Evolutionary conservation across 1,284 basidiomycete species (phyloP).

Genomic region (Albatrellus sp.): DNA sequence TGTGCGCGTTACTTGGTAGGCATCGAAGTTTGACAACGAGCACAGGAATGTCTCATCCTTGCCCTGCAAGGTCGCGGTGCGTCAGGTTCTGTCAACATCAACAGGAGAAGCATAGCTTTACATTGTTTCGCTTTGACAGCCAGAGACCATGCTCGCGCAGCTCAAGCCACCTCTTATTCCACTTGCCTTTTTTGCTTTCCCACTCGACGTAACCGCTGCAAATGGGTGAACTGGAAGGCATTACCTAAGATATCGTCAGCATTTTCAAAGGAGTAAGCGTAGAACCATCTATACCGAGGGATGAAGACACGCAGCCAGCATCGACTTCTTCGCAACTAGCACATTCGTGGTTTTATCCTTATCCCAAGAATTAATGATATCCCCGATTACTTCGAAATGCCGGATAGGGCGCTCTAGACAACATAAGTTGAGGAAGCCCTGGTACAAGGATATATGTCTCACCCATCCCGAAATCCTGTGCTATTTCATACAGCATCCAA

Average conservation of each 20-base stretch:
- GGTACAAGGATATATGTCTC: slow-evolving; percentile 14
- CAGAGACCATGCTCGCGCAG: slow-evolving; percentile 76
- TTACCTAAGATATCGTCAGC: slow-evolving; percentile 28
- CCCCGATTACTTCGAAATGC: slow-evolving; percentile 65
- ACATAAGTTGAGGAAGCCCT: slow-evolving; percentile 2
- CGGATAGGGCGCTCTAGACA: slow-evolving; percentile 71
- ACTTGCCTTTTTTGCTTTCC: slow-evolving; percentile 83
- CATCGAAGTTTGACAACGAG: slow-evolving; percentile 76
- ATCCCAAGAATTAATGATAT: slow-evolving; percentile 76
- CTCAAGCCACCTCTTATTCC: slow-evolving; percentile 81
- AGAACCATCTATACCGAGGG: slow-evolving; percentile 34
- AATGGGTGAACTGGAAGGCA: slow-evolving; percentile 61
- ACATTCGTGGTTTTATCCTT: slow-evolving; percentile 64
- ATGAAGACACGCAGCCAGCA: slow-evolving; percentile 43
- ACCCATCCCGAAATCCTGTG: slow-evolving; percentile 82
- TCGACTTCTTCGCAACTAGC: slow-evolving; percentile 65
- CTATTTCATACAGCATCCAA: slow-evolving; percentile 74
- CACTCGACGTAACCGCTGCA: slow-evolving; percentile 70
- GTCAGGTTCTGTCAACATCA: not conserved
- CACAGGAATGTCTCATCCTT: slow-evolving; percentile 76
- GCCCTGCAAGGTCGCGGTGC: slow-evolving; percentile 31
- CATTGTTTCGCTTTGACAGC: slow-evolving; percentile 78
- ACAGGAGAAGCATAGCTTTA: slow-evolving; percentile 21
- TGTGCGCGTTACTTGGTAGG: slow-evolving; percentile 60
- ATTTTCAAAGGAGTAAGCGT: not conserved